A percentile compares a stretch with the other conserved stretches of the same genome.
These are phyloP conservation scores for Lithocarpus polystachyus DNA, from an alignment of 306 rosid species.

Conservation along the genomic window DNA sequence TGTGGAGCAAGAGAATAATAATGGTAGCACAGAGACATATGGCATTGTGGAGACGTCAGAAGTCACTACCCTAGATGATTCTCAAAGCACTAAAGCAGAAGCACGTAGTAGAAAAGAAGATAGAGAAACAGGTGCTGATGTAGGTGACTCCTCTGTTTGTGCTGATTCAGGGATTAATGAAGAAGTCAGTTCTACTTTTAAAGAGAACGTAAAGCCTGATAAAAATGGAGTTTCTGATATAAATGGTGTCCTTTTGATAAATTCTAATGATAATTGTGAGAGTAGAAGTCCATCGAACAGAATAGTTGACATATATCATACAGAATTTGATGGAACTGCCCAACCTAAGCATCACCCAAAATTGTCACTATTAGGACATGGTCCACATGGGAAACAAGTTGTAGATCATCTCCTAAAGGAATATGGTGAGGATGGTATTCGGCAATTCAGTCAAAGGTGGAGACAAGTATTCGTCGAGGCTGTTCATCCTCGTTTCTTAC, in stretches of 20 bases:
- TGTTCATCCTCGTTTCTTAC: slow-evolving; percentile 82
- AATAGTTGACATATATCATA: slow-evolving; percentile 19
- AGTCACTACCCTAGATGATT: slow-evolving; percentile 25
- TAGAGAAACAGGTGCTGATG: slow-evolving; percentile 27
- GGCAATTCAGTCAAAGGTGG: slow-evolving; percentile 86
- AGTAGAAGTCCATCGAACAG: slow-evolving; percentile 30
- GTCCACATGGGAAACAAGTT: slow-evolving; percentile 92
- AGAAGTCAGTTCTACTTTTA: slow-evolving; percentile 22
- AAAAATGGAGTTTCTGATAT: slow-evolving; percentile 22
- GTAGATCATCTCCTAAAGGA: slow-evolving; percentile 74
- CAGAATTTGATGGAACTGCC: slow-evolving; percentile 24
- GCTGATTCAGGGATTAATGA: slow-evolving; percentile 39
- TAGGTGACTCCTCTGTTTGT: slow-evolving; percentile 24
- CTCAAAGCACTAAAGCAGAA: slow-evolving; percentile 21
- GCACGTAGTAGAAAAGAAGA: slow-evolving; percentile 14
- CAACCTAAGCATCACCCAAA: slow-evolving; percentile 52
- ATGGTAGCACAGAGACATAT: slow-evolving; percentile 20
- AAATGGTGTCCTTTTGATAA: slow-evolving; percentile 20
- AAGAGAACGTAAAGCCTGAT: slow-evolving; percentile 21
- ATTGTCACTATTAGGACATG: slow-evolving; percentile 84
- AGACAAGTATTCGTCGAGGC: slow-evolving; percentile 85
- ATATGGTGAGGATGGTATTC: slow-evolving; percentile 70
- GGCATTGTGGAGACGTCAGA: slow-evolving; percentile 24
- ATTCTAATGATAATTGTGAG: slow-evolving; percentile 23
- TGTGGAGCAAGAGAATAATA: slow-evolving; percentile 36